Base-by-base conservation (phyloP, 805 yeast genomes). In the Saccharomycopsis lassenensis region DNA sequence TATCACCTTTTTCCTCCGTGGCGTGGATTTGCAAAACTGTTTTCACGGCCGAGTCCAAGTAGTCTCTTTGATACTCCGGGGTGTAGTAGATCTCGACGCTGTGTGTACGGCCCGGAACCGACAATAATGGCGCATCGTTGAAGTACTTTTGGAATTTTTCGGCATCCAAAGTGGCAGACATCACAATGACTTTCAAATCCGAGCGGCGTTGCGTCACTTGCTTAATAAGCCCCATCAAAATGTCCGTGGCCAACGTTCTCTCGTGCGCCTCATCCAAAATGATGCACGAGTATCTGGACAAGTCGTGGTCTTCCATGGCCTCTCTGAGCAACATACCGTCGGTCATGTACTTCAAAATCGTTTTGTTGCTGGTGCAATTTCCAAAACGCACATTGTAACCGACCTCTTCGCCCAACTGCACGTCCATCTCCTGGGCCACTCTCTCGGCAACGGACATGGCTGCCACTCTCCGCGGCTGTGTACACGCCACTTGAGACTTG, bases 371-470 rank as follows among this genome's bases (percentile, higher is more conserved):
- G 2, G 95, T 83, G 49, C 74, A 83, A 59, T 89, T 87, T 49
- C 91, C 97, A 54, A 89, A 89, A 64, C 98, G 79, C 49, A 89
- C 82, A 47, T 80, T 74, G 61, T 89, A 89, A 62, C 98, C 98
- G 41, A 89, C 97, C 59, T 89, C 94, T 47, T 79, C 80, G 24
- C 98, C 98, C 35, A 89, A 62, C 42, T 71, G 67, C 4, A 89
- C 97, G 57, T 87, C 97, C 91, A 87, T 75, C 59, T 89, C 98
- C 52, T 85, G 94, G 3, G 97, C 95, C 36, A 89, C 98, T 65
- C 98, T 81, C 46, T 82, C 78, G 15, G 97, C 97, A 40, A 87
- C 97, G 37, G 94, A 82, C 96, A 87, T 89, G 12, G 98, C 97
- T 14, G 98, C 98, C 48, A 89, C 97, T 61, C 98, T 77, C 64